Evolutionary conservation across 495 filamentous ascomycete genomes (phyloP).

Genomic region (Cudoniella acicularis): DNA sequence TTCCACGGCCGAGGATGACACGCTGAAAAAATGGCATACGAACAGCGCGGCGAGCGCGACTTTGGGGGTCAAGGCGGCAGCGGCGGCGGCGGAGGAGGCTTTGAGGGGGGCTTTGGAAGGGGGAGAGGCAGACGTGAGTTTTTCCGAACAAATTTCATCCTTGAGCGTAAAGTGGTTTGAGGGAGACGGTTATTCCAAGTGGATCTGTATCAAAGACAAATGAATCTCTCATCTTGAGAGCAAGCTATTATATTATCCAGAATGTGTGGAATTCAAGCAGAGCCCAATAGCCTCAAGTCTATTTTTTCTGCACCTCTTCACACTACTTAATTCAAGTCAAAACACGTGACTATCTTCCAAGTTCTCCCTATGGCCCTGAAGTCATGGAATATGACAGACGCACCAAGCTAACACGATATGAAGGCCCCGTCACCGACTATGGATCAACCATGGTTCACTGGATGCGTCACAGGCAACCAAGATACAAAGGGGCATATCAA

Average conservation of each 20-base stretch:
- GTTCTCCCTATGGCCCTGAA: too few relatives aligned
- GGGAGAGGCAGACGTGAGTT: slow-evolving; percentile 44
- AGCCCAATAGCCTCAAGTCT: too few relatives aligned
- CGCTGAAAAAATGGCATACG: slow-evolving; percentile 25
- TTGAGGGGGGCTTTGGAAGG: slow-evolving; percentile 36
- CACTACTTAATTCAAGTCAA: too few relatives aligned
- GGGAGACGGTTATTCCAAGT: neutral
- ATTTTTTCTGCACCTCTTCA: too few relatives aligned
- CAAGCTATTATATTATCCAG: too few relatives aligned
- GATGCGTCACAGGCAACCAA: slow-evolving; percentile 81
- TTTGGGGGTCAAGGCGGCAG: slow-evolving; percentile 18
- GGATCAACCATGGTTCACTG: slow-evolving; percentile 87
- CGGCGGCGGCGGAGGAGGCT: slow-evolving; percentile 30
- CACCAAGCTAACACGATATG: neutral
- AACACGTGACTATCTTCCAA: too few relatives aligned
- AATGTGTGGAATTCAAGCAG: too few relatives aligned
- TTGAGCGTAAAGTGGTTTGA: neutral
- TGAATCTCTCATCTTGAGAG: too few relatives aligned
- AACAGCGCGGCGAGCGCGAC: slow-evolving; percentile 28
- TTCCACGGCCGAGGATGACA: slow-evolving; percentile 17
- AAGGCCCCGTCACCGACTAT: slow-evolving; percentile 92
- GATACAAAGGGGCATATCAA: slow-evolving; percentile 61
- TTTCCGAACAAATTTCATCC: neutral
- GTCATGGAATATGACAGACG: too few relatives aligned
- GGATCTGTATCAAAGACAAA: too few relatives aligned